Evolutionary conservation across 176 grass and related monocot species (phyloP), one percentile per base, ranked within the genome.

Genomic region (Juncus effusus): DNA sequence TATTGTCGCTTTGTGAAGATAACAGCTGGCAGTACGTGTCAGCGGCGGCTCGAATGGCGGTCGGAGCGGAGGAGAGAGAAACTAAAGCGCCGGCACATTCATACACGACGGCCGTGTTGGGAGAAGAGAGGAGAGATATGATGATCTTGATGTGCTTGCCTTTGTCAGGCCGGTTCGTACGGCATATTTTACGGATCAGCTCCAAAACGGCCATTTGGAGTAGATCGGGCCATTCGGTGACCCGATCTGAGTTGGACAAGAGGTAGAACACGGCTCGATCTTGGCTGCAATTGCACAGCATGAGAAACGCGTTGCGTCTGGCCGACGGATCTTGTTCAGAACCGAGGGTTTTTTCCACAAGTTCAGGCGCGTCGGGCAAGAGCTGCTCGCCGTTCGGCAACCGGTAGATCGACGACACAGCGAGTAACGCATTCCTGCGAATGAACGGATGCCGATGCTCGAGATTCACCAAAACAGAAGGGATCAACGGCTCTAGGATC

Each of bases 361-460:
- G 16, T 16, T 88, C 82, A 4, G 82, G 85, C 3, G 79, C 85
- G 19, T 94, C 85, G 3, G 82, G 89, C 38, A 94, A 65, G 45
- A 94, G 82, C 72, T 88, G 79, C 11, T 88, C 85, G 9, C 90
- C 90, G 0, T 83, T 74, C 2, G 72, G 82, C 36, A 92, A 81
- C 12, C 78, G 67, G 75, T 86, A 89, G 63, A 97, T 97, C 0
- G 93, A 73, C 0, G 82, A 77, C 38, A 97, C 38, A 5, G 82
- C 82, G 0, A 87, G 79, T 13, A 92, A 63, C 4, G 88, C 80
- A 56, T 97, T 80, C 0, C 93, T 77, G 19, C 93, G 82, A 10
- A 91, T 74, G 67, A 97, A 92, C 0, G 86, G 82, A 71, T 97
- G 85, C 51, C 85, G 80, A 47, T 92, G 85, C 59, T 89, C 85